phyloP scores from a whole-genome alignment of 139 green algal genomes.

The Picochlorum sp. region DNA sequence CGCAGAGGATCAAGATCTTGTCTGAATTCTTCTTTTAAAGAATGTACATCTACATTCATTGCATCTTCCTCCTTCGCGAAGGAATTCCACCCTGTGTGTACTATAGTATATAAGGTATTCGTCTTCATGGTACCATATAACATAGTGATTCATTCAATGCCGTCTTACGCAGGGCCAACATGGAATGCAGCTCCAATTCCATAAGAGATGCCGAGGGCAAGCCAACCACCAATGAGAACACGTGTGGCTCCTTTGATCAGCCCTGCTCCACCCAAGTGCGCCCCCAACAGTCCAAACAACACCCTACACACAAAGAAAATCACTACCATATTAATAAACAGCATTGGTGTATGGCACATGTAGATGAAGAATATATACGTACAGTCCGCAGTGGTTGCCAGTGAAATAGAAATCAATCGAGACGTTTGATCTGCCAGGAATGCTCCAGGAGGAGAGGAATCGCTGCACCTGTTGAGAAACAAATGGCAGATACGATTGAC shows the following conservation, averaged over 20 bases:
- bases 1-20: no score
- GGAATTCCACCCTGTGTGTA: no score
- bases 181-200: constrained; percentile 54
- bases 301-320: background rate
- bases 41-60: no score
- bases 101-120: no score
- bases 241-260: constrained; percentile 38
- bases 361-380: background rate
- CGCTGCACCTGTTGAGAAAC: constrained; percentile 50
- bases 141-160: no score
- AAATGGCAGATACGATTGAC: constrained; percentile 40
- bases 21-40: no score
- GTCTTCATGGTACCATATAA: no score
- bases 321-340: no score
- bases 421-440: constrained; percentile 44
- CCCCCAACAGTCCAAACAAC: constrained; percentile 57
- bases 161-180: background rate
- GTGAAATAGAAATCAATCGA: constrained; percentile 38
- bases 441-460: constrained; percentile 54
- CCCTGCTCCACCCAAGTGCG: constrained; percentile 55
- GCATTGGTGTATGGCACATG: background rate
- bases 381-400: constrained; percentile 24
- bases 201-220: constrained; percentile 71
- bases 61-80: no score
- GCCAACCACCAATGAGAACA: constrained; percentile 69